Base-by-base conservation (phyloP, 2,329 filamentous ascomycete species). In the Fusarium continuum region DNA sequence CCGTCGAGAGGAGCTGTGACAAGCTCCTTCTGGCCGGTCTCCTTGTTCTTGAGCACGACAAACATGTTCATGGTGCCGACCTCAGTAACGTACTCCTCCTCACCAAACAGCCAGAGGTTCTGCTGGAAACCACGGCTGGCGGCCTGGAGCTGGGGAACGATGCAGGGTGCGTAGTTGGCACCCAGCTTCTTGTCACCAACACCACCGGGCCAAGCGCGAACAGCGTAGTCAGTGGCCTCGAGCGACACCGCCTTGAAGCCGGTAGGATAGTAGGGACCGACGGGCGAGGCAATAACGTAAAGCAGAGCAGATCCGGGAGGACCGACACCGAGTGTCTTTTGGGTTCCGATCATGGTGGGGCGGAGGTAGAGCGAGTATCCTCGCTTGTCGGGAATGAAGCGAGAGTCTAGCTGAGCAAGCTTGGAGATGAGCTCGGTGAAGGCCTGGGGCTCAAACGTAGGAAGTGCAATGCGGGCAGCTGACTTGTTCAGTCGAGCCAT, bases 1-100 rank as follows among this genome's bases (percentile, higher is more conserved):
- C 95, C 95, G 76, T 99, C 95, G 13, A 99, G 85, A 20, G 95
- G 95, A 31, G 94, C 92, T n/a, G 95, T 99, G 71, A 97, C 77
- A 48, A 99, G 86, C 82, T 97, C 93, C 74, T 93, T 94, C 80
- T 93, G 86, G 8, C 94, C 95, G 11, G 92, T 95, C 76, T 91
- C 84, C 83, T 91, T 91, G 82, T 96, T 88, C 80, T 88, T 88
- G 70, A 98, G 79, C 35, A 91, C 93, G 26, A 90, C 89, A 73
- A 98, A 99, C 76, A 99, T 88, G 80, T 99, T 99, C 95, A 99
- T 99, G 55, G 95, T 98, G 72, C 95, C 95, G 53, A 97, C 95
- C 79, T 99, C 95, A 40, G 95, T 99, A 55, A 98, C 89, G 73
- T 90, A 97, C 77, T 98, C 92, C 78, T 98, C 92, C 73, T 96